Percentiles rank a stretch among this genome's conserved stretches.
Conservation (phyloP, 1,284 basidiomycete genomes). For the Cryptococcus maquisensis region DNA sequence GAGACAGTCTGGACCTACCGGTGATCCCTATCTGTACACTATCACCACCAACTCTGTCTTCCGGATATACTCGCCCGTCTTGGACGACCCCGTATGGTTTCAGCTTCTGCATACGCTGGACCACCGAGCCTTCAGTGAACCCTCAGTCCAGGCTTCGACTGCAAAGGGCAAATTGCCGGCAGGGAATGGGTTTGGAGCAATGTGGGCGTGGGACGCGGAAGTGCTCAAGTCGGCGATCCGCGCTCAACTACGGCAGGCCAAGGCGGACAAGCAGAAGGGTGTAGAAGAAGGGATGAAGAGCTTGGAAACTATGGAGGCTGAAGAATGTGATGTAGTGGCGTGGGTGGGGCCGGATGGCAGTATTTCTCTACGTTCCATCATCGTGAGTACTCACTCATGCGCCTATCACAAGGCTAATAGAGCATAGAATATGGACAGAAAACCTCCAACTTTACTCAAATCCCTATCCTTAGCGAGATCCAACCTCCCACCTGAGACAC, state of each 20-base stretch:
- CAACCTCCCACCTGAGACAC: conserved; percentile 56
- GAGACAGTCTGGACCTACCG: conserved; percentile 29
- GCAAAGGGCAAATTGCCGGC: conserved; percentile 38
- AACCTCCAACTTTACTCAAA: conserved; percentile 76
- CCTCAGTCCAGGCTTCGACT: conserved; percentile 39
- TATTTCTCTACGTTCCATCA: conserved; percentile 64
- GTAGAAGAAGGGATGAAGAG: conserved; percentile 14
- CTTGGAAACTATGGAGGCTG: conserved; percentile 50
- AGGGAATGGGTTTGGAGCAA: conserved; percentile 38
- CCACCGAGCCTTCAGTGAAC: conserved; percentile 60
- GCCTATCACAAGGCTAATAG: background rate
- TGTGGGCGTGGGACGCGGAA: conserved; percentile 35
- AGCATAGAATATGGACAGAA: conserved; percentile 73
- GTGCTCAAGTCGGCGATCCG: conserved; percentile 18
- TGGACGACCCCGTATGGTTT: conserved; percentile 77
- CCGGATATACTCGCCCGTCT: conserved; percentile 77
- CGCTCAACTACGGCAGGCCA: conserved; percentile 24
- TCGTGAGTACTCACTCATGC: conserved; percentile 54
- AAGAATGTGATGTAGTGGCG: conserved; percentile 72
- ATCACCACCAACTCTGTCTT: conserved; percentile 49
- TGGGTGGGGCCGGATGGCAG: conserved; percentile 68
- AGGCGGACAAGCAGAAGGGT: conserved; percentile 48
- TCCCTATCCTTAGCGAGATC: conserved; percentile 68
- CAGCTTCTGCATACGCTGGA: conserved; percentile 66
- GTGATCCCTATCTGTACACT: conserved; percentile 41